These are phyloP conservation scores for Solanum sitiens DNA, from an alignment of 257 asterid species.

Conservation along the genomic window DNA sequence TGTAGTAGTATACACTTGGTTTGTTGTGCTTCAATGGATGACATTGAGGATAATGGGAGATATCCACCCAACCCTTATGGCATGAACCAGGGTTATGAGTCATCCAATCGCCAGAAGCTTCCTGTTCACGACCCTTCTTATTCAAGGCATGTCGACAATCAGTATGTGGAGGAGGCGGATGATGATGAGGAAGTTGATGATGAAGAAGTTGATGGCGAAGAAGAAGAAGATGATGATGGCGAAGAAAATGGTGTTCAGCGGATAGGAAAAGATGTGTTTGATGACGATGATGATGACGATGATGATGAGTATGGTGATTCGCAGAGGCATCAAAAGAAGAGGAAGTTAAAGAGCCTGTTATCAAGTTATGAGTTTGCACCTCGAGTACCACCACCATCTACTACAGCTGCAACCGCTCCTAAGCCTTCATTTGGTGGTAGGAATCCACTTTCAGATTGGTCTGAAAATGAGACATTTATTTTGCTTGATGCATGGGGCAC, in stretches of 20 bases:
- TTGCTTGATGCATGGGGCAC: slow-evolving; percentile 85
- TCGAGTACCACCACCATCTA: slow-evolving; percentile 40
- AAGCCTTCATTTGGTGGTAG: slow-evolving; percentile 64
- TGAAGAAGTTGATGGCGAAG: not conserved
- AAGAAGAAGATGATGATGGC: not conserved
- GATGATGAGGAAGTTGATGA: slow-evolving; percentile 26
- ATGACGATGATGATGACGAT: slow-evolving; percentile 22
- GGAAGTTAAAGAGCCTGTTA: slow-evolving; percentile 47
- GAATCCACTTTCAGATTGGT: slow-evolving; percentile 84
- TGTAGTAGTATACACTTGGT: not conserved
- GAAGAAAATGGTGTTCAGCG: slow-evolving; percentile 41
- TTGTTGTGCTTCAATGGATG: slow-evolving; percentile 39
- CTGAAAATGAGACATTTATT: slow-evolving; percentile 66
- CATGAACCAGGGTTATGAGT: slow-evolving; percentile 12
- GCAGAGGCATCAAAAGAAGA: slow-evolving; percentile 52
- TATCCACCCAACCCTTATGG: slow-evolving; percentile 35
- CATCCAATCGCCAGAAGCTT: slow-evolving; percentile 27
- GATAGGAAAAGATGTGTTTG: slow-evolving; percentile 21
- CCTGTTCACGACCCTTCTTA: slow-evolving; percentile 6
- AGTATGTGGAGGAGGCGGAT: slow-evolving; percentile 15
- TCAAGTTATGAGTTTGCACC: slow-evolving; percentile 90
- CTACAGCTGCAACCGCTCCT: slow-evolving; percentile 16
- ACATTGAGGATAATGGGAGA: slow-evolving; percentile 37
- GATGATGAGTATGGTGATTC: slow-evolving; percentile 34
- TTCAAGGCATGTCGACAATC: slow-evolving; percentile 17